Conservation (phyloP, 2,329 filamentous ascomycete genomes). For the Bimuria novae-zelandiae region DNA sequence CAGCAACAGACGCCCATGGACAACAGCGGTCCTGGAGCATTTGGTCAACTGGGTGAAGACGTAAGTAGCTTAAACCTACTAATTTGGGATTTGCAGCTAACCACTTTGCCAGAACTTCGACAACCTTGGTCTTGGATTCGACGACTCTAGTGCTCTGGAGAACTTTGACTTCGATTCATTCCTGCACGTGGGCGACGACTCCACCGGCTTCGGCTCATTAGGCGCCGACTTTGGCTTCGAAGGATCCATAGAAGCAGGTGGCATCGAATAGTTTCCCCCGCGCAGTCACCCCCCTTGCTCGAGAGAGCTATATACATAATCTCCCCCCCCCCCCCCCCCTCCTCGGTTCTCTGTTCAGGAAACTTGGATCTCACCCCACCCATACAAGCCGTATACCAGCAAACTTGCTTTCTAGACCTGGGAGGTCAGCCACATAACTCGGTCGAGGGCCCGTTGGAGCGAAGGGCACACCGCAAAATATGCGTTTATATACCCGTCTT, state of each 20-base stretch:
- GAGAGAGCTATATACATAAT: too few relatives aligned
- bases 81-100: conserved; percentile 21
- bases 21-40: conserved; percentile 37
- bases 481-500: too few relatives aligned
- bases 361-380: too few relatives aligned
- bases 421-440: too few relatives aligned
- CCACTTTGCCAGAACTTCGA: conserved; percentile 41
- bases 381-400: too few relatives aligned
- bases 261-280: too few relatives aligned
- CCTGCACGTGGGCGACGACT: conserved; percentile 61
- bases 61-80: conserved; percentile 26
- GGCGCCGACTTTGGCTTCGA: conserved; percentile 43
- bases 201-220: conserved; percentile 40
- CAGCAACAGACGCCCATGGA: conserved; percentile 43
- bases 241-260: conserved; percentile 38
- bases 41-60: conserved; percentile 47
- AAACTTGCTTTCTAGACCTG: too few relatives aligned
- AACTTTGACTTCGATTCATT: conserved; percentile 72
- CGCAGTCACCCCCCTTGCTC: too few relatives aligned
- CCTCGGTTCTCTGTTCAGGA: too few relatives aligned
- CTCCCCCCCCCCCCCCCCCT: too few relatives aligned
- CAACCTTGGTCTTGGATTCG: conserved; percentile 49
- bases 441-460: too few relatives aligned
- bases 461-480: too few relatives aligned
- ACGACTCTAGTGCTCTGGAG: conserved; percentile 66